Conservation (phyloP, 306 rosid species). For the Astragalus glycyphyllos region DNA sequence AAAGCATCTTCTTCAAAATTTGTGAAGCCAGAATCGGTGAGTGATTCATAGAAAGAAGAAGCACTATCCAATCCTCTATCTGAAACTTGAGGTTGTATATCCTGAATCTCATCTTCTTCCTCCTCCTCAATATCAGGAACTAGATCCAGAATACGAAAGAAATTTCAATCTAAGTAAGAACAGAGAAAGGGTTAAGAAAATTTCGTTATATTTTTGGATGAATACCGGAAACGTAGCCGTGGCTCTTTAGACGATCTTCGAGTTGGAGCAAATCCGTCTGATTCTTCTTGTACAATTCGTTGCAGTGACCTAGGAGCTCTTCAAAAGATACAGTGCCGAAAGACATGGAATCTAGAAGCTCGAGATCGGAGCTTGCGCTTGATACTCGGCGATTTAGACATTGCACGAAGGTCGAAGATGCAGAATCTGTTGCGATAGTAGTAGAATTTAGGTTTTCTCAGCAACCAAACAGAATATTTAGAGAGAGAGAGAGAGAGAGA, state of each 20-base stretch:
- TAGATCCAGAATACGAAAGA: slow-evolving; percentile 21
- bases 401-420: slow-evolving; percentile 78
- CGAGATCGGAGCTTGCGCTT: slow-evolving; percentile 62
- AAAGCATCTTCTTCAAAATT: slow-evolving; percentile 64
- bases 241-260: slow-evolving; percentile 54
- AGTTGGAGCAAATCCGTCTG: slow-evolving; percentile 56
- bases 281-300: slow-evolving; percentile 78
- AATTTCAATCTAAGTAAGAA: slow-evolving; percentile 11
- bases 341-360: slow-evolving; percentile 75
- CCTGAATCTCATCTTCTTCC: slow-evolving; percentile 41
- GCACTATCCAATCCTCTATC: slow-evolving; percentile 41
- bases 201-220: neutral
- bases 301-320: slow-evolving; percentile 91
- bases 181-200: neutral
- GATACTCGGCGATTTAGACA: slow-evolving; percentile 80
- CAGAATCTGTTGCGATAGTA: slow-evolving; percentile 57
- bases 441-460: neutral
- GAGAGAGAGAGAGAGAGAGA: slow-evolving; percentile 8
- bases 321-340: slow-evolving; percentile 83
- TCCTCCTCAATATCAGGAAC: slow-evolving; percentile 58
- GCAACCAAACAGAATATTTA: neutral
- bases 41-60: slow-evolving; percentile 48
- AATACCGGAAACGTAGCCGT: slow-evolving; percentile 64
- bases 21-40: slow-evolving; percentile 47
- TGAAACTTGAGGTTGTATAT: slow-evolving; percentile 23